Conservation (phyloP, 2,329 filamentous ascomycete species). For the Diaporthe eres region DNA sequence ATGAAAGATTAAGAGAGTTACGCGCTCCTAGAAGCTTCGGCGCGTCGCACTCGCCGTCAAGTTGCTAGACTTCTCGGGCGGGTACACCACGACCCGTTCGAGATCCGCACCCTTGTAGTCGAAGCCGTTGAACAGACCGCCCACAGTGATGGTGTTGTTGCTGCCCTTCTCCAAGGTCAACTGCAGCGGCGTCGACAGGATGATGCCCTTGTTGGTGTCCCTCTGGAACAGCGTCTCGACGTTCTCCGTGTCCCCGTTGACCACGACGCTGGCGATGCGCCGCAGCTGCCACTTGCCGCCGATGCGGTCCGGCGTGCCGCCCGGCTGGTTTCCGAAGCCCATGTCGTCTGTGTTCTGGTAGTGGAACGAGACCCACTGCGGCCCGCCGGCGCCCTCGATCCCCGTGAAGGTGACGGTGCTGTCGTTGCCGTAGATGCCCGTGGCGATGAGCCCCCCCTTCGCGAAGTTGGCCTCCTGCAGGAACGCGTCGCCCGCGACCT, state of each 20-base stretch:
- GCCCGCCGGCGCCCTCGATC: constrained; percentile 63
- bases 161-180: constrained; percentile 66
- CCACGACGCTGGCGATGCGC: constrained; percentile 71
- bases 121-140: constrained; percentile 69
- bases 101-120: constrained; percentile 71
- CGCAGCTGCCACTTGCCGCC: constrained; percentile 72
- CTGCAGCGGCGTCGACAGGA: constrained; percentile 69
- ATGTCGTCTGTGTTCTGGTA: constrained; percentile 74
- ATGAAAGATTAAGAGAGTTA: background rate
- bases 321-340: constrained; percentile 70
- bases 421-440: constrained; percentile 68
- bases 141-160: constrained; percentile 69
- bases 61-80: constrained; percentile 58
- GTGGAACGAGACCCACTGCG: constrained; percentile 71
- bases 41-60: background rate
- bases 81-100: constrained; percentile 72
- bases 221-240: constrained; percentile 67
- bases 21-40: background rate
- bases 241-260: constrained; percentile 62
- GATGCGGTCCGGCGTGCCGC: constrained; percentile 71
- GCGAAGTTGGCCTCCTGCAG: constrained; percentile 70
- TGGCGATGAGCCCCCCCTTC: constrained; percentile 60
- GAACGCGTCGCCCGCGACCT: constrained; percentile 61
- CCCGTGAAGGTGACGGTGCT: constrained; percentile 66
- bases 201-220: constrained; percentile 69